These are phyloP conservation scores for Cadophora luteo-olivacea DNA, from an alignment of 2,329 filamentous ascomycete genomes.

Conservation along the genomic window DNA sequence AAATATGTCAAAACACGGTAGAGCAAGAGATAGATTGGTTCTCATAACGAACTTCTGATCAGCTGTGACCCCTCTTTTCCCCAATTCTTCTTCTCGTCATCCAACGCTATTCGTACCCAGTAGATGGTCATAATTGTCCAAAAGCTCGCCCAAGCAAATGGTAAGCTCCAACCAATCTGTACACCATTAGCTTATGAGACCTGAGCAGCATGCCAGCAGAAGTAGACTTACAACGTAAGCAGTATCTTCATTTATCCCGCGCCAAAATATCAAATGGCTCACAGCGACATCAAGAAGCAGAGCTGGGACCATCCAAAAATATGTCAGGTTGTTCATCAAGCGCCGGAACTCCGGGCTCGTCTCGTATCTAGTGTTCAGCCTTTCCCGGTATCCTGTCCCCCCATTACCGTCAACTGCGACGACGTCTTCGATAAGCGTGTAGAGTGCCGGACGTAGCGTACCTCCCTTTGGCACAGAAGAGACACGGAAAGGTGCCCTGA, in stretches of 20 bases:
- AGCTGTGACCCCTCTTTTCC: slow-evolving; percentile 11
- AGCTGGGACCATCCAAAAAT: slow-evolving; percentile 54
- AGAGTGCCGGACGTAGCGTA: slow-evolving; percentile 58
- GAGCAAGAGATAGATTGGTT: neutral
- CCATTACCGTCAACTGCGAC: slow-evolving; percentile 59
- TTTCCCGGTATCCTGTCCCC: slow-evolving; percentile 57
- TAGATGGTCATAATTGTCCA: slow-evolving; percentile 16
- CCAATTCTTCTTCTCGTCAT: slow-evolving; percentile 16
- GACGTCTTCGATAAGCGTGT: slow-evolving; percentile 60
- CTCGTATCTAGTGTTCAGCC: slow-evolving; percentile 58
- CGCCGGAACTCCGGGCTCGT: slow-evolving; percentile 58
- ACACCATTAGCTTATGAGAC: neutral
- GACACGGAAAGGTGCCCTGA: slow-evolving; percentile 56
- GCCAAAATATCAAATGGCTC: slow-evolving; percentile 18
- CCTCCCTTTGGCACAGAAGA: slow-evolving; percentile 58
- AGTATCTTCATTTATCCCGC: slow-evolving; percentile 16
- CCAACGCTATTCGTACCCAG: slow-evolving; percentile 17
- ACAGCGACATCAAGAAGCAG: slow-evolving; percentile 8
- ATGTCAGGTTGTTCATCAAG: slow-evolving; percentile 57
- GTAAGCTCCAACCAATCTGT: slow-evolving; percentile 18
- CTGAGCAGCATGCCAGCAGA: neutral
- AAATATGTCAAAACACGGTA: neutral
- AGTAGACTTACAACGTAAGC: slow-evolving; percentile 12
- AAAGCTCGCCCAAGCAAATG: slow-evolving; percentile 16
- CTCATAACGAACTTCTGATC: neutral